phyloP scores from a whole-genome alignment of 371 early-diverging fungal genomes.

The Mortierella sp. region DNA sequence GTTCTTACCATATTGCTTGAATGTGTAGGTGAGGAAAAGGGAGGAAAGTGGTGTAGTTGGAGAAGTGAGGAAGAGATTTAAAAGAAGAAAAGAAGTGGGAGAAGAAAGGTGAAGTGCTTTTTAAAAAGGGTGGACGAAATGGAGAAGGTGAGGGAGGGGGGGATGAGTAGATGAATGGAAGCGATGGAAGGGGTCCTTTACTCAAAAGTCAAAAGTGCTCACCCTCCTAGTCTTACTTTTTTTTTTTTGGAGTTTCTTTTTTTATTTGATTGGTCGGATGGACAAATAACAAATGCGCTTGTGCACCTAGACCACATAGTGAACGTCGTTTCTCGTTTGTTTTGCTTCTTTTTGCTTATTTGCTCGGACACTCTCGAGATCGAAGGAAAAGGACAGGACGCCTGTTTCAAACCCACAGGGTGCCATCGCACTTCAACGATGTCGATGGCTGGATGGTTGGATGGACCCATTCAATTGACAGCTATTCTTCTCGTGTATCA shows the following conservation, averaged over 20 bases:
- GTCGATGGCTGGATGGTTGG: background rate
- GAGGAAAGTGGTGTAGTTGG: background rate
- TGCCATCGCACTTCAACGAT: background rate
- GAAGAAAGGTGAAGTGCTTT: background rate
- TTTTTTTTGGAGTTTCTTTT: background rate
- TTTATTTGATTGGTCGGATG: background rate
- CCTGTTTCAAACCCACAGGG: background rate
- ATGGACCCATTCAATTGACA: background rate
- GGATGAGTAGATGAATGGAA: conserved; percentile 23
- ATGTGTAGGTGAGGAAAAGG: background rate
- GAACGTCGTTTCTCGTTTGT: background rate
- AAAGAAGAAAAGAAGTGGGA: background rate
- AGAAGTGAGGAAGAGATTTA: background rate
- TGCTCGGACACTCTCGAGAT: background rate
- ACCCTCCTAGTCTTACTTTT: background rate
- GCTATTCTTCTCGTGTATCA: background rate
- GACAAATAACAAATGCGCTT: background rate
- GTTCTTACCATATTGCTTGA: background rate
- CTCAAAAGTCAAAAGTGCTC: background rate
- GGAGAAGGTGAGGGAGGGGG: background rate
- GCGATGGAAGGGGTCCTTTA: conserved; percentile 14
- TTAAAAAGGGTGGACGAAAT: background rate
- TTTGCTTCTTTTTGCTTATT: background rate
- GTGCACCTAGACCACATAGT: background rate
- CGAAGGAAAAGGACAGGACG: background rate